Base-by-base conservation (phyloP, 805 yeast genomes). In the Teunomyces funiuensis region DNA sequence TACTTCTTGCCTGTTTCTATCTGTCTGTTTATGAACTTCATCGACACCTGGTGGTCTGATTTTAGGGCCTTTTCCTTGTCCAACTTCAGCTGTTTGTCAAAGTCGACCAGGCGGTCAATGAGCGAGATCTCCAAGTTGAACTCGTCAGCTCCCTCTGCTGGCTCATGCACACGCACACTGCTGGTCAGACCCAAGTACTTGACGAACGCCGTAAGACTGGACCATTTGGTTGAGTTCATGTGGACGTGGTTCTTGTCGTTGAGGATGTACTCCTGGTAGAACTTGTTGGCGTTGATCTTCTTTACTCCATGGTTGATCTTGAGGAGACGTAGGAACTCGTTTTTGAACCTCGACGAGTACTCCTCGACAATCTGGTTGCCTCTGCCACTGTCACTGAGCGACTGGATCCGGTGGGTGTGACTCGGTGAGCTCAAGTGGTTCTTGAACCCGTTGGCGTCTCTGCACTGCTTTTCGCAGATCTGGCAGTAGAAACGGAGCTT, bases 401-500 rank as follows among this genome's bases (percentile, higher is more conserved):
- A 52, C 30, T 53, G 47, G 6, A 85, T 76, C 39, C 77, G 78
- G 14, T 78, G 76, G 36, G 76, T 62, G 58, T 93, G 99, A 1
- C 85, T 71, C 33, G 86, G 88, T n/a, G 95, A 82, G 47, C 74
- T 73, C n/a, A 83, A 74, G 60, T 93, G 99, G 54, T 91, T 85
- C 54, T 85, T 84, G 69, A 86, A 93, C 18, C 99, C 99, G 64
- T 93, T 91, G 47, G 86, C 95, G 60, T 95, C 99, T 41, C 97
- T 69, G 60, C 98, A 90, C 65, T 93, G 99, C 55, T 91, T 88
- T 57, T 76, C 79, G 56, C 99, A 93, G 2, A 88, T 74, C 60
- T 85, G 98, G 61, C 99, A 93, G 63, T 89, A 95, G 74, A 80
- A 91, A 46, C 80, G 74, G 39, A 93, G 76, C 55, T 86, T 82